Evolutionary conservation across 164 flowering plant genomes (phyloP), one percentile per base, ranked within the genome.

Genomic region (Akebia trifoliata): DNA sequence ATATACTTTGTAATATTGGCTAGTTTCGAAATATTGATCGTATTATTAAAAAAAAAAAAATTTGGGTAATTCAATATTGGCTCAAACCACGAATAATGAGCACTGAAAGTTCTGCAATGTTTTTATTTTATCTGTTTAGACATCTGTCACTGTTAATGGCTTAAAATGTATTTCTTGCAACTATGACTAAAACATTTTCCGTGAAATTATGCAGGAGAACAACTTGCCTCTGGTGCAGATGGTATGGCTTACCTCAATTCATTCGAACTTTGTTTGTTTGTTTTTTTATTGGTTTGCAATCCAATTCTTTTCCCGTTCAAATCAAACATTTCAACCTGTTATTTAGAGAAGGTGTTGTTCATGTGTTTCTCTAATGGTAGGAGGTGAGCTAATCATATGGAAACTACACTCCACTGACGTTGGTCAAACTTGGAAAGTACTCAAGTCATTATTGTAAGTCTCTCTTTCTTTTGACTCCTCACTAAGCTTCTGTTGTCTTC

Each of bases 161-260:
- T 5, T 21, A 9, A 44, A 12, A 22, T n/a, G 48, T 4, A 8
- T 14, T 30, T 12, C 12, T 35, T 25, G 3, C 48, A 22, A 21
- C 22, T 28, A 20, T 24, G 26, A 14, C 14, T 12, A 50, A 50
- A 38, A 24, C 8, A 7, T 55, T 20, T 31, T 56, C 31, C 38
- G 29, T 22, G 18, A 40, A 3, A 38, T 37, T 40, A 22, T 76
- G 80, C 93, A 93, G 99, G 99, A 55, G 96, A 90, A 48, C 79
- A 64, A 31, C 86, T 94, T 65, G 97, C 96, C 40, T 94, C 99
- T 61, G 99, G 97, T 65, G 97, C 95, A 52, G 99, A 90, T 78
- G 97, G 99, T 94, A 86, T 57, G 77, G 6, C 42, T 66, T 48
- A 14, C 14, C 31, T 48, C 43, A n/a, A 8, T 53, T 59, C 12